phyloP scores from a whole-genome alignment of 148 eudicot species.

The Beta vulgaris region DNA sequence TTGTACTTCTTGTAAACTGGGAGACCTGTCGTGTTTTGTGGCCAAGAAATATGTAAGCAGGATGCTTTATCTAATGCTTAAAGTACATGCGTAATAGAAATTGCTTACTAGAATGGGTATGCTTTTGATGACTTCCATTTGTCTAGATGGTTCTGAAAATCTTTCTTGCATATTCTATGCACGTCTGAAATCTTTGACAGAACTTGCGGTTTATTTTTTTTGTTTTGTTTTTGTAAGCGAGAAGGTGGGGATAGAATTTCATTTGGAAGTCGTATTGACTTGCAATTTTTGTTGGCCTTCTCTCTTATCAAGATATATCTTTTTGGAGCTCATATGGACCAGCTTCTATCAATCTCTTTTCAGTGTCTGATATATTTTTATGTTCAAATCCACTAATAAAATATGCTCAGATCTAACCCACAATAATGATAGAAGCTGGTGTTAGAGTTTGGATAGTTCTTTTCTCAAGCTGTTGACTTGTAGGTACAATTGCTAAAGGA shows the following conservation, averaged over 20 bases:
- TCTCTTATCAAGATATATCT: background rate
- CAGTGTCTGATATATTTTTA: background rate
- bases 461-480: slow-evolving; percentile 14
- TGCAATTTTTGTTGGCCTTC: background rate
- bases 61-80: background rate
- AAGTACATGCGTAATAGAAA: background rate
- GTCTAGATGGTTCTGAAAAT: too few relatives aligned
- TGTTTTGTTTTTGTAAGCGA: too few relatives aligned
- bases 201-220: too few relatives aligned
- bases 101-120: slow-evolving; percentile 3
- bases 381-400: background rate
- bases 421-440: background rate
- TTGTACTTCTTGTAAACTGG: background rate
- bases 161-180: too few relatives aligned
- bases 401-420: background rate
- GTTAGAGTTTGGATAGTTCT: background rate
- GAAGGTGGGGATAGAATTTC: too few relatives aligned
- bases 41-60: background rate
- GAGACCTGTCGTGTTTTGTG: background rate
- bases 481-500: slow-evolving; percentile 89
- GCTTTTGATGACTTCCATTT: too few relatives aligned
- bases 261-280: too few relatives aligned
- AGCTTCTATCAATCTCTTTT: background rate
- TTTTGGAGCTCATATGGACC: background rate
- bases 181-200: too few relatives aligned